phyloP scores from a whole-genome alignment of 805 yeast genomes.

The Ogataea glucozyma region DNA sequence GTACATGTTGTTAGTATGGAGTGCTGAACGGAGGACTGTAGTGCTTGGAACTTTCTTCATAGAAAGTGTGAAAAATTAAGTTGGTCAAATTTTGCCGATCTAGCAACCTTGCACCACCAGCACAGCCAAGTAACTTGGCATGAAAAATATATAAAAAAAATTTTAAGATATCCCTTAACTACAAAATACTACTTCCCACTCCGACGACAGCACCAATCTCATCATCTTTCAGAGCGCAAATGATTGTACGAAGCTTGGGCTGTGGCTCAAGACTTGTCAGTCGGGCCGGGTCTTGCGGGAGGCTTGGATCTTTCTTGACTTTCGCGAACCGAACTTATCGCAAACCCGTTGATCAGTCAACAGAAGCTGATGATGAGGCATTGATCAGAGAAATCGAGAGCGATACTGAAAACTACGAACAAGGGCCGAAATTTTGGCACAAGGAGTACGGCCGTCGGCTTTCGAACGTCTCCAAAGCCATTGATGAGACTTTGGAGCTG shows the following conservation, averaged over 20 bases:
- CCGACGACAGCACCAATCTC: too few species aligned
- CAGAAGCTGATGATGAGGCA: constrained; percentile 8
- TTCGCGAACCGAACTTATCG: not conserved
- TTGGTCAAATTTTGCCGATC: not conserved
- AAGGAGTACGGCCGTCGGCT: constrained; percentile 20
- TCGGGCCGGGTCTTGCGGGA: too few species aligned
- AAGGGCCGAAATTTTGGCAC: constrained; percentile 27
- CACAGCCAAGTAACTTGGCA: too few species aligned
- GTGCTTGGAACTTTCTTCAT: too few species aligned
- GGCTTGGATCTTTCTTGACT: too few species aligned
- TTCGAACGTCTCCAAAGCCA: constrained; percentile 19
- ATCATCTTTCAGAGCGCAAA: too few species aligned
- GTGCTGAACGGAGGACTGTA: too few species aligned
- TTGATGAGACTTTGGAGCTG: constrained; percentile 23
- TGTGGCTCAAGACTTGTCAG: not conserved
- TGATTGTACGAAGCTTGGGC: constrained; percentile 1
- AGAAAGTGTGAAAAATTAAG: too few species aligned
- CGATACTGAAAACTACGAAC: constrained; percentile 5
- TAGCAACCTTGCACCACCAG: not conserved
- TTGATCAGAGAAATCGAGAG: constrained; percentile 10
- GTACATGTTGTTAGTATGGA: too few species aligned
- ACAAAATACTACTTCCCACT: not conserved
- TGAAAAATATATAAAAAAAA: too few species aligned
- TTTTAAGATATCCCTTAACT: too few species aligned
- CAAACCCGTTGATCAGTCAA: not conserved